A percentile compares a stretch with the other conserved stretches of the same genome.
Conservation (phyloP, 768 basidiomycete species). For the Leccinum subtestaceum region DNA sequence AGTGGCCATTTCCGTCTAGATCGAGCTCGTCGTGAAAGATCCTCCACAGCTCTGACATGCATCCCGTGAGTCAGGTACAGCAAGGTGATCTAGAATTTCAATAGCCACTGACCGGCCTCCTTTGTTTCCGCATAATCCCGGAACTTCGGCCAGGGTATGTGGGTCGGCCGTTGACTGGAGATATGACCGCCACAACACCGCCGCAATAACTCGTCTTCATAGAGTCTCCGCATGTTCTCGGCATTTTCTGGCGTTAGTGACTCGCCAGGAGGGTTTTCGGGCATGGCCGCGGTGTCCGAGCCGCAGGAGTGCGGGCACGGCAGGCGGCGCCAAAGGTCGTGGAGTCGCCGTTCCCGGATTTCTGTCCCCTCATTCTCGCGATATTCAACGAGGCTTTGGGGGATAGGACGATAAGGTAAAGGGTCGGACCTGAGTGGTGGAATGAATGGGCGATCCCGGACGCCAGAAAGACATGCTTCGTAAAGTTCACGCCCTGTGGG, state of each 20-base stretch:
- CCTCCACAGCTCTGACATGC: slow-evolving; percentile 73
- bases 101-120: slow-evolving; percentile 63
- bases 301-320: slow-evolving; percentile 32
- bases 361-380: slow-evolving; percentile 61
- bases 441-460: slow-evolving; percentile 53
- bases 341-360: slow-evolving; percentile 56
- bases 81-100: slow-evolving; percentile 11
- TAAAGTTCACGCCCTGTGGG: slow-evolving; percentile 50
- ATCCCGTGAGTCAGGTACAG: slow-evolving; percentile 15
- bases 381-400: slow-evolving; percentile 59
- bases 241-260: slow-evolving; percentile 52
- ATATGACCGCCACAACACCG: slow-evolving; percentile 44
- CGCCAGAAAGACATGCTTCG: slow-evolving; percentile 50
- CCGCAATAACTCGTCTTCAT: slow-evolving; percentile 72
- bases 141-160: slow-evolving; percentile 71
- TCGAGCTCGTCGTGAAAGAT: slow-evolving; percentile 91
- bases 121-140: slow-evolving; percentile 73
- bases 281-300: slow-evolving; percentile 22
- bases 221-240: slow-evolving; percentile 61
- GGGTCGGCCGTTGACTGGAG: slow-evolving; percentile 39
- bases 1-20: slow-evolving; percentile 79
- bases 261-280: slow-evolving; percentile 15
- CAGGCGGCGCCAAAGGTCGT: slow-evolving; percentile 63
- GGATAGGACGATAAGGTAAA: slow-evolving; percentile 38
- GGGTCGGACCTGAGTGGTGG: slow-evolving; percentile 59